A percentile compares a stretch with the other conserved stretches of the same genome.
These are phyloP conservation scores for Westerdykella aurantiaca DNA, from an alignment of 2,329 filamentous ascomycete genomes.

Conservation along the genomic window DNA sequence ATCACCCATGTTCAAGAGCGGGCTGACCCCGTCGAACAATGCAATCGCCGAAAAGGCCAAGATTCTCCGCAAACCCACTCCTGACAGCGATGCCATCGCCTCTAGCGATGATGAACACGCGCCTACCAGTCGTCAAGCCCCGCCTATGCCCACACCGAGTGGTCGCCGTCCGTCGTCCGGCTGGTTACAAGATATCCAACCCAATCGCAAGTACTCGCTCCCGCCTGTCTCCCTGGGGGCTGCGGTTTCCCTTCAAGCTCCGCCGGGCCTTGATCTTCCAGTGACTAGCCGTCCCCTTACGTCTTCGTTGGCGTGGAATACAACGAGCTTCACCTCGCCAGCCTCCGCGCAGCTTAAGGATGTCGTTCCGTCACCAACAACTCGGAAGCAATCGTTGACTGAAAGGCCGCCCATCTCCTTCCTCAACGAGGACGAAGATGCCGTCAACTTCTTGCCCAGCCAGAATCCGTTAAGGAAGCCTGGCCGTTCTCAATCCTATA, in stretches of 20 bases:
- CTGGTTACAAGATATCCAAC: slow-evolving; percentile 81
- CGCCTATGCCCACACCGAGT: slow-evolving; percentile 15
- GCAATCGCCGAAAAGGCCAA: slow-evolving; percentile 61
- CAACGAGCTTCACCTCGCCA: slow-evolving; percentile 26
- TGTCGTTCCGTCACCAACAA: slow-evolving; percentile 31
- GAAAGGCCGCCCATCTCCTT: slow-evolving; percentile 23
- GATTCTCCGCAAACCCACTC: slow-evolving; percentile 70
- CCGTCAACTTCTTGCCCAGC: slow-evolving; percentile 31
- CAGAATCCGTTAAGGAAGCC: slow-evolving; percentile 74
- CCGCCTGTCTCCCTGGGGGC: slow-evolving; percentile 62
- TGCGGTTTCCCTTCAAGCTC: slow-evolving; percentile 65
- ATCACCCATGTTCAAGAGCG: slow-evolving; percentile 23
- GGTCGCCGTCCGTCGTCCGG: slow-evolving; percentile 28
- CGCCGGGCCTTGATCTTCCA: slow-evolving; percentile 63
- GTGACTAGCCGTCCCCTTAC: slow-evolving; percentile 32
- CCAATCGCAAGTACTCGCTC: slow-evolving; percentile 66
- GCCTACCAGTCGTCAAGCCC: slow-evolving; percentile 11
- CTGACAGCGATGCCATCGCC: slow-evolving; percentile 86
- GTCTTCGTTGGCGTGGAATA: slow-evolving; percentile 42
- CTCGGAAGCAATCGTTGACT: slow-evolving; percentile 14
- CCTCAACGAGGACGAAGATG: slow-evolving; percentile 46
- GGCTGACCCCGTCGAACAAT: slow-evolving; percentile 19
- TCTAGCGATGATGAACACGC: slow-evolving; percentile 85
- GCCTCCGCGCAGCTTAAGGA: slow-evolving; percentile 27
- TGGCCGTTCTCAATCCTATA: slow-evolving; percentile 94